Conservation (phyloP, 805 yeast species). For the Ogataea populi-albae region DNA sequence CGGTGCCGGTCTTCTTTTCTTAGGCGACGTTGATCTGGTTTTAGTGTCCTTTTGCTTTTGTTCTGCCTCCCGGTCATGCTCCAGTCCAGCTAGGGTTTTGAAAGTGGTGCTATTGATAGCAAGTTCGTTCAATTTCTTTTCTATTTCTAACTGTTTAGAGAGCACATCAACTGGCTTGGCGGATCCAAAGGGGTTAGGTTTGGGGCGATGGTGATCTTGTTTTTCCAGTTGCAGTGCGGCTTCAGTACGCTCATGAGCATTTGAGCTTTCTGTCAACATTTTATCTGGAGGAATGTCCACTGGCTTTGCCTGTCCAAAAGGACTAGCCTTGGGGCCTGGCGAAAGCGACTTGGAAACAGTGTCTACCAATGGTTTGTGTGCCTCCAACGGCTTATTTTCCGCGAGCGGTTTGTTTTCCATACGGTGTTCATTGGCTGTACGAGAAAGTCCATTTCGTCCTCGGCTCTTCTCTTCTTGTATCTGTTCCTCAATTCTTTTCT, state of each 20-base stretch:
- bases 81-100: slow-evolving; percentile 27
- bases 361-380: neutral
- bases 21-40: slow-evolving; percentile 2
- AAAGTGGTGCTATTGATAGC: slow-evolving; percentile 46
- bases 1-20: slow-evolving; percentile 1
- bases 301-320: slow-evolving; percentile 80
- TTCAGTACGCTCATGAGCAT: slow-evolving; percentile 2
- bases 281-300: slow-evolving; percentile 35
- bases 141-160: slow-evolving; percentile 61
- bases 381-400: neutral
- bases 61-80: slow-evolving; percentile 15
- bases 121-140: slow-evolving; percentile 41
- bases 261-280: slow-evolving; percentile 6
- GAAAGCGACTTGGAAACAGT: neutral
- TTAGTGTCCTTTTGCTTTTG: slow-evolving; percentile 1
- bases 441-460: neutral
- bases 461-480: slow-evolving; percentile 2
- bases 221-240: neutral
- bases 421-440: neutral
- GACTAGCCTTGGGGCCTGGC: slow-evolving; percentile 45
- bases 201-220: slow-evolving; percentile 31
- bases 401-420: neutral
- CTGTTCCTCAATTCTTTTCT: slow-evolving; percentile 15
- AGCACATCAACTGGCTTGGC: slow-evolving; percentile 85
- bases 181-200: slow-evolving; percentile 70